Base-by-base conservation (phyloP, 2,329 filamentous ascomycete species). In the Ceratocystis ficicola region DNA sequence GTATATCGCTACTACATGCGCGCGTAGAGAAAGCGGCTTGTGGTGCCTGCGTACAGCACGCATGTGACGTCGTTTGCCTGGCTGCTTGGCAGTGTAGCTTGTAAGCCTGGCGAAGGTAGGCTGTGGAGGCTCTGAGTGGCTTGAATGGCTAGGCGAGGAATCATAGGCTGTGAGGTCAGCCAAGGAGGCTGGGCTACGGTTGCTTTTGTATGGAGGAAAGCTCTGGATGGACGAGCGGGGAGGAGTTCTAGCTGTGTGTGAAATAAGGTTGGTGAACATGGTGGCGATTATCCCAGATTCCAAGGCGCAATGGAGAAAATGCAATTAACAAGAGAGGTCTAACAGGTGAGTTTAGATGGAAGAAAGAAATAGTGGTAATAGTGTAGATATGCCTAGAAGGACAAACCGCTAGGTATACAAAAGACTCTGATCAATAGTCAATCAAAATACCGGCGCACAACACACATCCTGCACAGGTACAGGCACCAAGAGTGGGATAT, bases 21-120 rank as follows among this genome's bases (percentile, higher is more conserved):
- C 50, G 3, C 65, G 46, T 5, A 66, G 22, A 15, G 60, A 52
- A 10, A 66, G 32, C 48, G 61, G 65, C 25, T 63, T 66, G 28
- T 66, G 60, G 7, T 63, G 22, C 22, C 44, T 17, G 41, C 60
- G 60, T 25, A 50, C 61, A 17, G 44, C 10, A 5, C 61, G 61
- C 61, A 63, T 63, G 61, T 63, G 61, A 7, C 44, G 41, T 10
- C 12, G 15, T 3, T n/a, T 32, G 15, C 28, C 52, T 5, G 52
- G 15, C 4, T 59, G 28, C 17, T 59, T 59, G 6, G 28, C 28
- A 17, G 52, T 59, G 17, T 59, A 59, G 12, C 52, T 32, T 25
- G 12, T 17, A n/a, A 36, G 17, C 20, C 25, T 44, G 55, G 36
- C 8, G 10, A 7, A 28, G 28, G n/a, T 44, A 3, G 25, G 44